Base-by-base conservation (phyloP, 169 alveolate genomes). In the Eimeria tenella region DNA sequence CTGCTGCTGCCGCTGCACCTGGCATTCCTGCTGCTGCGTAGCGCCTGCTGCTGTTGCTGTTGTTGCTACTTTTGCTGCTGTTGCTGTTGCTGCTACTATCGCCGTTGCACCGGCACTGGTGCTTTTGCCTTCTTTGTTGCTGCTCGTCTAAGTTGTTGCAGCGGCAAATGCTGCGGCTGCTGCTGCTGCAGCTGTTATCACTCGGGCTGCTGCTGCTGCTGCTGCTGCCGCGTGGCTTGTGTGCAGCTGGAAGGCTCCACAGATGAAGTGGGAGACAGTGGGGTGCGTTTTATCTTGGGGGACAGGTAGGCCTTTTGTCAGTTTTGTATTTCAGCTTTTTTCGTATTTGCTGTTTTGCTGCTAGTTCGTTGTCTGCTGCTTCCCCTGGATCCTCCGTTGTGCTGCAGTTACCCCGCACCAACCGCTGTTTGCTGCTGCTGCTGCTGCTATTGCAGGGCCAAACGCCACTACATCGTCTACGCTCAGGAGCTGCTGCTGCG, bases 401-500 rank as follows among this genome's bases (percentile, higher is more conserved):
- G 68, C 68, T 58, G 19, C 68, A 58, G 68, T 10, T 3, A 58
- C 68, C 19, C 68, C 11, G 19, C 68, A 13, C 68, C 68, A 58
- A 10, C 1, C 68, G 21, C 19, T 17, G 11, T 13, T 23, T 68
- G 11, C 11, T 68, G 31, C 77, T 68, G n/a, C 77, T 68, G 31
- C n/a, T 68, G 77, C 77, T 68, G n/a, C n/a, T 68, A 3, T n/a
- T 68, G 77, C n/a, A 68, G 77, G 77, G 49, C 31, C 49, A 68
- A 68, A 23, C 11, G 77, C 11, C 77, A 68, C 31, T 68, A 17
- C 77, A 68, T 68, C n/a, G 31, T 68, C 11, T 68, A n/a, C 13
- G 77, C 77, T 13, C 77, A 68, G 77, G 77, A 68, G 77, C 31
- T 68, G 77, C 77, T 68, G 77, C 77, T 68, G 77, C 77, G 77